Conservation (phyloP, 2,329 filamentous ascomycete species). For the Dryadomyces quercus-mongolicae region DNA sequence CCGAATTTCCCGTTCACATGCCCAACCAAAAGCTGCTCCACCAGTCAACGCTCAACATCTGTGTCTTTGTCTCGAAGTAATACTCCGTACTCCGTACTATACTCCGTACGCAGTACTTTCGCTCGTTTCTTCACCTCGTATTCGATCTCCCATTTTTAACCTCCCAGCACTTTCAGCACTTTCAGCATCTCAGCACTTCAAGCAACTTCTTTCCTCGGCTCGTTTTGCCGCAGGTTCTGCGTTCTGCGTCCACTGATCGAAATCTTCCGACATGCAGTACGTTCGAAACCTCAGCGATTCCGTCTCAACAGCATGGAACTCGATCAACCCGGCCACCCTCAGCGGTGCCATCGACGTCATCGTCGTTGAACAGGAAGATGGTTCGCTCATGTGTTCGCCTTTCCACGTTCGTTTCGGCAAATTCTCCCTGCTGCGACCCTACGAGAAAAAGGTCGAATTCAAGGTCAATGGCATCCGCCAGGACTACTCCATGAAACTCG, state of each 20-base stretch:
- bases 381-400: conserved; percentile 77
- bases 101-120: neutral
- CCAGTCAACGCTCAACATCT: neutral
- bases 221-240: too few relatives aligned
- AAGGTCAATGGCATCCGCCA: conserved; percentile 86
- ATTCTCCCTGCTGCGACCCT: conserved; percentile 88
- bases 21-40: conserved; percentile 1
- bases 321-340: conserved; percentile 93
- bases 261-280: conserved; percentile 68
- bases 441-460: conserved; percentile 98
- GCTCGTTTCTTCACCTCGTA: neutral
- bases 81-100: neutral
- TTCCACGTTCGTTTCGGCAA: conserved; percentile 99
- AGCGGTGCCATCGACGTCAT: conserved; percentile 98
- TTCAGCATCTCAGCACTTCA: too few relatives aligned
- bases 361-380: conserved; percentile 93
- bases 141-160: too few relatives aligned
- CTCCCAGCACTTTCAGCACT: too few relatives aligned
- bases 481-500: conserved; percentile 94
- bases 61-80: too few relatives aligned
- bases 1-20: neutral
- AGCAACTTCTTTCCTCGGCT: too few relatives aligned
- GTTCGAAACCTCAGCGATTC: conserved; percentile 89
- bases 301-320: conserved; percentile 98
- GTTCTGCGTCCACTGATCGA: neutral